Base-by-base conservation (phyloP, 2,329 filamentous ascomycete species). In the Sclerotiophoma versabilis region DNA sequence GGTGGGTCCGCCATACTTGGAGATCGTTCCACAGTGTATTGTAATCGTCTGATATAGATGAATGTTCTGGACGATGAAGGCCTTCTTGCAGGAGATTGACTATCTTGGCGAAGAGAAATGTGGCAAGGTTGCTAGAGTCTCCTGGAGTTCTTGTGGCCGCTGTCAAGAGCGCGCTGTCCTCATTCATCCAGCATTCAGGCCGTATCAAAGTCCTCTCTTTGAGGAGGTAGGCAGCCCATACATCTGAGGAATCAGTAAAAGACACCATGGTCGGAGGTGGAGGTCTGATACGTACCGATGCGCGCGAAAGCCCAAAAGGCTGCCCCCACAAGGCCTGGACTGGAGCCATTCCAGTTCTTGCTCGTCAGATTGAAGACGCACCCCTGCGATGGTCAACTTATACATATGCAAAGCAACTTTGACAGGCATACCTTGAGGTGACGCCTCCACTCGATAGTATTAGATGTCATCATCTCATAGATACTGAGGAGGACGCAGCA, bases 381-480 rank as follows among this genome's bases (percentile, higher is more conserved):
- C 10, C 23, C 38, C 38, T 41, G 15, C 5, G 7, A 2, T 17
- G 2, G 12, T 39, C n/a, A 39, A 20, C 34, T 4, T 12, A n/a
- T 5, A 20, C 2, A 20, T 19, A 30, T 30, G 27, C 2, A 20
- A 38, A 23, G 12, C 4, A 26, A 19, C 36, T 39, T 9, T 14
- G 14, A 41, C 10, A 10, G 15, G 2, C 43, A 3, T 10, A 46
- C 43, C 43, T 46, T 36, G 5, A 46, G 30, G 17, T 46, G 43
- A 20, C 43, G 43, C 12, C 44, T 36, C 32, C 44, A 37, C n/a
- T 47, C 20, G 22, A n/a, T 12, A 19, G 26, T 30, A n/a, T 22
- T 25, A 17, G 44, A 47, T 15, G 32, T 29, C 11, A 47, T 47
- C 44, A 37, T 37, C n/a, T 47, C 44, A n/a, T 29, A 47, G 5